Evolutionary conservation across 768 basidiomycete genomes (phyloP).

Genomic region (Neoboletus subvelutipes): DNA sequence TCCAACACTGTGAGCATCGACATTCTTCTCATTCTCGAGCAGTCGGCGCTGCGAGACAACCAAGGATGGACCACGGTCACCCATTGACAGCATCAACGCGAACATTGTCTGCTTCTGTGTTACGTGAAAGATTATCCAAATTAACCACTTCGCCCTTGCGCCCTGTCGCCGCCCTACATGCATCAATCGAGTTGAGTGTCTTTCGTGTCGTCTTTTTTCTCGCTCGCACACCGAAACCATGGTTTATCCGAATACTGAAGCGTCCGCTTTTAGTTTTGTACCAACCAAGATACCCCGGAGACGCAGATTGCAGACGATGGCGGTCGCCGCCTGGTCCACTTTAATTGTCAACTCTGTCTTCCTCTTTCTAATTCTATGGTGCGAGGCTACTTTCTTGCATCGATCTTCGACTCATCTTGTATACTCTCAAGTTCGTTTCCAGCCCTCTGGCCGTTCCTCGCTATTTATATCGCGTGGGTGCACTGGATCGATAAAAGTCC

Average conservation of each 20-base stretch:
- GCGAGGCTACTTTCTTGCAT: constrained; percentile 24
- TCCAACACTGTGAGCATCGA: background rate
- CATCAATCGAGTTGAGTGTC: constrained; percentile 68
- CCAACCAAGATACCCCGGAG: constrained; percentile 84
- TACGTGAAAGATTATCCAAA: constrained; percentile 63
- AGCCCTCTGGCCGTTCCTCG: constrained; percentile 81
- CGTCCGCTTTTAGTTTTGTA: constrained; percentile 57
- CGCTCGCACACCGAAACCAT: background rate
- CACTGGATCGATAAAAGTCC: constrained; percentile 74
- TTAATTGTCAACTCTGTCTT: constrained; percentile 65
- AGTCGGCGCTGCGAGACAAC: constrained; percentile 1
- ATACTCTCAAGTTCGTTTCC: constrained; percentile 72
- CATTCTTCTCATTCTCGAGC: background rate
- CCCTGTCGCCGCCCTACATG: constrained; percentile 64
- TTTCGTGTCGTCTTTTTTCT: background rate
- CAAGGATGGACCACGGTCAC: constrained; percentile 35
- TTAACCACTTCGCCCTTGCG: constrained; percentile 57
- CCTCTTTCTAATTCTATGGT: constrained; percentile 83
- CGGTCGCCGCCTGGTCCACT: constrained; percentile 87
- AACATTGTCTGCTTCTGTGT: constrained; percentile 57
- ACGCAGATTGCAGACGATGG: constrained; percentile 84
- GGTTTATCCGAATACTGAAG: background rate
- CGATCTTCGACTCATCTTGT: background rate
- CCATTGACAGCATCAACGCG: constrained; percentile 42
- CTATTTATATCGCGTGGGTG: constrained; percentile 78